phyloP scores from a whole-genome alignment of 768 basidiomycete species.

The Hemileccinum impolitum region DNA sequence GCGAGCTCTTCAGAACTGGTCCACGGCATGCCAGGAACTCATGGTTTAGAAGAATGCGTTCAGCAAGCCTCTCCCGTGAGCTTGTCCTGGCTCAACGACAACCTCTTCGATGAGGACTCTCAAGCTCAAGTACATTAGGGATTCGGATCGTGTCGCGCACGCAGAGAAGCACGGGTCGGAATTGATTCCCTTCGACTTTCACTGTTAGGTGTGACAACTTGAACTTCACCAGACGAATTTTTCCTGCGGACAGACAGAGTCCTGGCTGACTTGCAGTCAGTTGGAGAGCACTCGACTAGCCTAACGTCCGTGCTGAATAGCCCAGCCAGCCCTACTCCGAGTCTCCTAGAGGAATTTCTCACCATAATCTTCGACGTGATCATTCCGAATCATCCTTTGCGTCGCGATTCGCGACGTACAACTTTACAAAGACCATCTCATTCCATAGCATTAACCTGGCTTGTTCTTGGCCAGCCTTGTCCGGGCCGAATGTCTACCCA shows the following conservation, averaged over 20 bases:
- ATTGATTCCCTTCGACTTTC: not conserved
- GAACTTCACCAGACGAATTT: not conserved
- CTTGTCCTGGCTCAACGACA: too few species aligned
- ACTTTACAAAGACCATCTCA: too few species aligned
- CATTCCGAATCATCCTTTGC: conserved; percentile 9
- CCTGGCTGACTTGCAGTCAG: not conserved
- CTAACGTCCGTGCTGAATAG: not conserved
- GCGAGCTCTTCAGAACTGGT: too few species aligned
- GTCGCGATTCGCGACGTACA: too few species aligned
- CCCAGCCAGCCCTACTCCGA: conserved; percentile 2
- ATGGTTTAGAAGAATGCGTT: too few species aligned
- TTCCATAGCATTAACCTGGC: too few species aligned
- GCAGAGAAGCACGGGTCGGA: not conserved
- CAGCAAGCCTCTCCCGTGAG: too few species aligned
- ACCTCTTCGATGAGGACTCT: not conserved
- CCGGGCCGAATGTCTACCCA: too few species aligned
- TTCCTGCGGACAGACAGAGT: not conserved
- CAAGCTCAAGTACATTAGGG: not conserved
- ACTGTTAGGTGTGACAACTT: not conserved
- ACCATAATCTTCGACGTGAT: conserved; percentile 18
- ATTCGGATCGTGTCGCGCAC: not conserved
- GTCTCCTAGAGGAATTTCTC: conserved; percentile 19
- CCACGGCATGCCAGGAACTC: too few species aligned
- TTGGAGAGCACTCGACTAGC: not conserved
- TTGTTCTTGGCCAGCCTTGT: too few species aligned